Evolutionary conservation across 345 rosid species (phyloP).

Genomic region (Hypericum androsaemum): DNA sequence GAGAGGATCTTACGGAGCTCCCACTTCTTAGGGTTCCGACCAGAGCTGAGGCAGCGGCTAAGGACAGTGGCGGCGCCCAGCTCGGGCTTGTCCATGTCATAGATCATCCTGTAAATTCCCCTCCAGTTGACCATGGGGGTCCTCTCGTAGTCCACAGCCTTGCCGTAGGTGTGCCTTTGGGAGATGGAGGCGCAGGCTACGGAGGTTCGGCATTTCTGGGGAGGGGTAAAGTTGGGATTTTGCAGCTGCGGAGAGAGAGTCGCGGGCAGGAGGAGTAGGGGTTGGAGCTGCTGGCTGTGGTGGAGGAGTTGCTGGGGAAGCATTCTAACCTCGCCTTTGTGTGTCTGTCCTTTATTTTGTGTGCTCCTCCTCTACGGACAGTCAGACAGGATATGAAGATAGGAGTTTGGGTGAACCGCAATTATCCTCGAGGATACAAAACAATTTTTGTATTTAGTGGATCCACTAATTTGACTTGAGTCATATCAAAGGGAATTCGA

Average conservation of each 20-base stretch:
- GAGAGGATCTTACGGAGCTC: constrained; percentile 85
- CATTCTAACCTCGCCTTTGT: constrained; percentile 16
- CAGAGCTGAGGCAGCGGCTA: constrained; percentile 60
- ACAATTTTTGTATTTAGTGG: background rate
- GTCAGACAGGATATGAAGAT: background rate
- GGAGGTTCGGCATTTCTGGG: constrained; percentile 11
- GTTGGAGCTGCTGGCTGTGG: constrained; percentile 33
- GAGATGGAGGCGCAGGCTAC: constrained; percentile 46
- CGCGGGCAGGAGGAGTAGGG: constrained; percentile 33
- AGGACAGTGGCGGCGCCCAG: constrained; percentile 58
- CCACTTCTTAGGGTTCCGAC: constrained; percentile 66
- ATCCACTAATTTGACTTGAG: constrained; percentile 46
- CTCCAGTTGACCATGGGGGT: constrained; percentile 72
- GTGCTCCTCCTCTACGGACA: too few species aligned
- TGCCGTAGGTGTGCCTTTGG: constrained; percentile 59
- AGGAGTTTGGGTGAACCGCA: too few species aligned
- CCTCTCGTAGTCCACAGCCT: constrained; percentile 53
- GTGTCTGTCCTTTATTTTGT: constrained; percentile 5
- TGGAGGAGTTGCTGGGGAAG: constrained; percentile 50
- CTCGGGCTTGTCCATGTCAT: constrained; percentile 68
- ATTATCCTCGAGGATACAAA: background rate
- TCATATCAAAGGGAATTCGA: constrained; percentile 69
- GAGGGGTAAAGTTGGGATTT: constrained; percentile 15
- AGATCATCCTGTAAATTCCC: constrained; percentile 61
- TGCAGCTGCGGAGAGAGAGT: constrained; percentile 18